Conservation (phyloP, 1,284 basidiomycete genomes). For the Ceratobasidium sp. region DNA sequence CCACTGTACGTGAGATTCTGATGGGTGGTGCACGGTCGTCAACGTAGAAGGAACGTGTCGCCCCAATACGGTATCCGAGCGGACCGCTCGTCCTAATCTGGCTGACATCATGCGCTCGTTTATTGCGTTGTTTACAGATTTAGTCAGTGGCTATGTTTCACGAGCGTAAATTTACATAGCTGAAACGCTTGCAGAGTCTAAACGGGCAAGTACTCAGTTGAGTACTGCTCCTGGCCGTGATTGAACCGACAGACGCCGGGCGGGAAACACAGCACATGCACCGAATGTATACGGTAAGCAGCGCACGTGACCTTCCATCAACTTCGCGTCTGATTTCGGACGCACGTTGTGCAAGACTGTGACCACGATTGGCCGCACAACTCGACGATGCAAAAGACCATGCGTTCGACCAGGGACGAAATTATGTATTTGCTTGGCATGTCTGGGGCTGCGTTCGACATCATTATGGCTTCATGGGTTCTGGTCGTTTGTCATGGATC, state of each 20-base stretch:
- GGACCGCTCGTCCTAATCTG: no score
- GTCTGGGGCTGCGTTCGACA: background rate
- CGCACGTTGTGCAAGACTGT: conserved; percentile 14
- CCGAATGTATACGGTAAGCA: background rate
- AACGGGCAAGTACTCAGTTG: background rate
- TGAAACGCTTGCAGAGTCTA: background rate
- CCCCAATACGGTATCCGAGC: no score
- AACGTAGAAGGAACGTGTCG: no score
- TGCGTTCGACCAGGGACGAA: conserved; percentile 5
- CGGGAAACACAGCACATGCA: no score
- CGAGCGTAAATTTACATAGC: background rate
- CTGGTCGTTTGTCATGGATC: background rate
- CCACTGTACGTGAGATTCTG: no score
- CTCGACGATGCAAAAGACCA: background rate
- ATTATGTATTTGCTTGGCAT: conserved; percentile 17
- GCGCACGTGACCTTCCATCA: conserved; percentile 32
- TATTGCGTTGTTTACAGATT: no score
- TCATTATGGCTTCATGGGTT: background rate
- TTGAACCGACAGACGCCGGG: no score
- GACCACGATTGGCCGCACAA: conserved; percentile 9
- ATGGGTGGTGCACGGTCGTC: no score
- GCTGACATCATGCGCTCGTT: no score
- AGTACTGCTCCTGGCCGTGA: background rate
- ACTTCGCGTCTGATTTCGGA: background rate
- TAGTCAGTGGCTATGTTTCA: no score